A percentile compares a stretch with the other conserved stretches of the same genome.
These are phyloP conservation scores for Boletus rex-veris DNA, from an alignment of 768 basidiomycete genomes.

Conservation along the genomic window DNA sequence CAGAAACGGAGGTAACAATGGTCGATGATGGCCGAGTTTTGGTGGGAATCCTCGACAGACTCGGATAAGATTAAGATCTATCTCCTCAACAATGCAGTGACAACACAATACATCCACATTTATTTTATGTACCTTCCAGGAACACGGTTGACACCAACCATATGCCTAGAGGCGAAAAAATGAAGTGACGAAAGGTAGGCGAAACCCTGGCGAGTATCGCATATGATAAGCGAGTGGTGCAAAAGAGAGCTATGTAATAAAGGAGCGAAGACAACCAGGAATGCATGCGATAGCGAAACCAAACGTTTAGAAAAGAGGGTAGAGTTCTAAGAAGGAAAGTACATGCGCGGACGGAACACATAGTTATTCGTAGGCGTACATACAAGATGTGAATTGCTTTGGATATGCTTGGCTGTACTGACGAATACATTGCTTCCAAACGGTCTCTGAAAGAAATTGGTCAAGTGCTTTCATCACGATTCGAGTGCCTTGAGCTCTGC, in stretches of 20 bases:
- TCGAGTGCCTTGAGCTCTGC: constrained; percentile 55
- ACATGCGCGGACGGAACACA: constrained; percentile 19
- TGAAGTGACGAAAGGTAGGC: constrained; percentile 4
- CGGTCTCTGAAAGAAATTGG: constrained; percentile 8
- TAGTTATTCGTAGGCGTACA: constrained; percentile 28
- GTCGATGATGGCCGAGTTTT: neutral
- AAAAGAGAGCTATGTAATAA: constrained; percentile 13
- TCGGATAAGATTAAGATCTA: constrained; percentile 19
- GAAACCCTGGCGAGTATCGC: constrained; percentile 7
- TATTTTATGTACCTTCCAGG: constrained; percentile 5
- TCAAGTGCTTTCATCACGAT: constrained; percentile 22
- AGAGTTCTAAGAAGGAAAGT: constrained; percentile 23
- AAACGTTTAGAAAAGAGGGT: constrained; percentile 5
- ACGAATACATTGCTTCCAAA: constrained; percentile 28
- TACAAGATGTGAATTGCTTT: constrained; percentile 27
- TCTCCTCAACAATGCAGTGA: neutral
- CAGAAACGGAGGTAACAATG: neutral
- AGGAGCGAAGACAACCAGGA: constrained; percentile 26
- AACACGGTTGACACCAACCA: neutral
- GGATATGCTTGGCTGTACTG: constrained; percentile 20
- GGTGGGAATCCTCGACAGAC: constrained; percentile 18
- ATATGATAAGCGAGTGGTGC: constrained; percentile 10
- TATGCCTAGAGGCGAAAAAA: neutral
- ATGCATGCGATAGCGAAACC: constrained; percentile 19
- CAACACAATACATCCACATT: constrained; percentile 8